Conservation (phyloP, 2,329 filamentous ascomycete species). For the Podosphaera aphanis region DNA sequence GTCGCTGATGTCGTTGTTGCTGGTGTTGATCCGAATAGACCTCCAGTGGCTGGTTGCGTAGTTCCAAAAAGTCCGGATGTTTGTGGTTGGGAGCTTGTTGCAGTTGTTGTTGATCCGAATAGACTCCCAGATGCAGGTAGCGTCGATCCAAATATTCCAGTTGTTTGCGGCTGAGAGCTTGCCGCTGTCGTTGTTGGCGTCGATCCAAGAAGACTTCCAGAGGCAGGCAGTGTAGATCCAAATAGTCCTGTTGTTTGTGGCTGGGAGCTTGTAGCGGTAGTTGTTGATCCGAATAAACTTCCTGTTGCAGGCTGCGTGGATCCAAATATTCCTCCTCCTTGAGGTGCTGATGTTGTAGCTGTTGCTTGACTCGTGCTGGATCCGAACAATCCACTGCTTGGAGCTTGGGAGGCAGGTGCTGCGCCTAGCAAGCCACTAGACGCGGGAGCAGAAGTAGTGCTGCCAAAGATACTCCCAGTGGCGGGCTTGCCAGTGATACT, state of each 20-base stretch:
- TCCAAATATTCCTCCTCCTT: conserved; percentile 3
- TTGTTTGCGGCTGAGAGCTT: conserved; percentile 7
- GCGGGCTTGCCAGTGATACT: conserved; percentile 12
- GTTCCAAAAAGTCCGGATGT: conserved; percentile 6
- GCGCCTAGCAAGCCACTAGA: conserved; percentile 16
- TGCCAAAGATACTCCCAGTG: conserved; percentile 16
- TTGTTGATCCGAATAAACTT: conserved; percentile 14
- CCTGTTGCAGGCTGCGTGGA: conserved; percentile 6
- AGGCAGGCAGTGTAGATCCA: conserved; percentile 10
- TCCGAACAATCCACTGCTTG: conserved; percentile 15
- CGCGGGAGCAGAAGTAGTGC: conserved; percentile 6
- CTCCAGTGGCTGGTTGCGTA: conserved; percentile 1
- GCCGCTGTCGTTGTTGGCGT: conserved; percentile 3
- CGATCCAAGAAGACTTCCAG: conserved; percentile 15
- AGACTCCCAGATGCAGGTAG: conserved; percentile 8
- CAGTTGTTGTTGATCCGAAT: conserved; percentile 10
- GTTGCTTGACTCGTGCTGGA: conserved; percentile 6
- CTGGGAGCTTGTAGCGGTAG: conserved; percentile 2
- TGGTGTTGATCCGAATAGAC: conserved; percentile 5
- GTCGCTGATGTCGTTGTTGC: conserved; percentile 4
- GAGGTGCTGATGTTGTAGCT: conserved; percentile 11
- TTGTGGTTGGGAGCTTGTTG: conserved; percentile 4
- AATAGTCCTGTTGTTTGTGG: conserved; percentile 11
- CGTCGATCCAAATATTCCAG: conserved; percentile 7
- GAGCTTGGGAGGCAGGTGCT: conserved; percentile 8